phyloP scores from a whole-genome alignment of 1,284 basidiomycete genomes.

The Austroboletus novae-zelandiae region DNA sequence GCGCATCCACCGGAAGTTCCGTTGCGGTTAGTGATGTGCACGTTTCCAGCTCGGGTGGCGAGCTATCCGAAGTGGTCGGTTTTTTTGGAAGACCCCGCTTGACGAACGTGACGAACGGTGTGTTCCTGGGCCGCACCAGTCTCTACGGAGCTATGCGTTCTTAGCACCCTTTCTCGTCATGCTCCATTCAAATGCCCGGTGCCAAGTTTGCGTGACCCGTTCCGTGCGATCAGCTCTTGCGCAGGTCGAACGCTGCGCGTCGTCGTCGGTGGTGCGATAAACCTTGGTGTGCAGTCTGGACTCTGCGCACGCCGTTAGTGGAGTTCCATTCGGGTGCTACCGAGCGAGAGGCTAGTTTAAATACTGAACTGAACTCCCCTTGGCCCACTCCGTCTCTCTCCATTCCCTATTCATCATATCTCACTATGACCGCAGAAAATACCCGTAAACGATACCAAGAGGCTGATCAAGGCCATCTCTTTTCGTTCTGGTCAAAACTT shows the following conservation, averaged over 20 bases:
- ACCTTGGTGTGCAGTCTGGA: too few species aligned
- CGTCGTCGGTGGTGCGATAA: too few species aligned
- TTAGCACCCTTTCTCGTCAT: too few species aligned
- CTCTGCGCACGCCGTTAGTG: neutral
- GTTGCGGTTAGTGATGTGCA: neutral
- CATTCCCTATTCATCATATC: neutral
- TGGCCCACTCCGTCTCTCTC: neutral
- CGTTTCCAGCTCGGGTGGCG: neutral
- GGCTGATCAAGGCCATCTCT: slow-evolving; percentile 87
- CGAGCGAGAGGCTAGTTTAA: slow-evolving; percentile 11
- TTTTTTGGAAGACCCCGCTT: neutral
- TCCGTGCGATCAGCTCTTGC: too few species aligned
- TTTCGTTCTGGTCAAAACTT: slow-evolving; percentile 84
- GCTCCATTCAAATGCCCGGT: too few species aligned
- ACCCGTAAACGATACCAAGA: slow-evolving; percentile 65
- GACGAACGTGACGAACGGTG: neutral
- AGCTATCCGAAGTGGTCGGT: neutral
- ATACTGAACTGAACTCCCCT: slow-evolving; percentile 19
- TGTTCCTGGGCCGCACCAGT: neutral
- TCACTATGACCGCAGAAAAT: slow-evolving; percentile 45
- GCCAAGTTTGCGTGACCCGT: too few species aligned
- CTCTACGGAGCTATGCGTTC: neutral
- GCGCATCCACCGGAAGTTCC: neutral
- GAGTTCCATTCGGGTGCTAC: slow-evolving; percentile 23
- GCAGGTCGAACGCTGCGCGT: too few species aligned